A percentile compares a stretch with the other conserved stretches of the same genome.
These are phyloP conservation scores for Saccharomycopsis sp. DNA, from an alignment of 805 yeast genomes.

Conservation along the genomic window DNA sequence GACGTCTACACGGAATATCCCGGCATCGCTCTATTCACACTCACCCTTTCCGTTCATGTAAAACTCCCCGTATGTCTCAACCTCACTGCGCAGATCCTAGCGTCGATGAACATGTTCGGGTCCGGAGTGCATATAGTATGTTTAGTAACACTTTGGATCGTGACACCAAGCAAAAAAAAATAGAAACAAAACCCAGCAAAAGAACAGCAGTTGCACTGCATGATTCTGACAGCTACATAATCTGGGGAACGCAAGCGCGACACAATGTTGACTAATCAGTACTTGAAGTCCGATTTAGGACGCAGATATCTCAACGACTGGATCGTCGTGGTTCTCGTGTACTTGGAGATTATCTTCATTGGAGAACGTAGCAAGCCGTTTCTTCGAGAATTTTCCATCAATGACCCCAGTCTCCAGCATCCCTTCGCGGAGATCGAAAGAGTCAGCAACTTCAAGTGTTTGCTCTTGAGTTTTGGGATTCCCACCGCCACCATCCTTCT, in stretches of 20 bases:
- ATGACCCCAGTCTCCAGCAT: conserved; percentile 72
- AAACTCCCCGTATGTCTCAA: too few species aligned
- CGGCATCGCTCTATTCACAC: too few species aligned
- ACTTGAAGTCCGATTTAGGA: background rate
- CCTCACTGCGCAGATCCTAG: too few species aligned
- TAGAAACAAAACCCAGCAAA: background rate
- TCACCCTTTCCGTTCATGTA: too few species aligned
- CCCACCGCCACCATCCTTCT: conserved; percentile 40
- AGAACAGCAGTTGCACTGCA: background rate
- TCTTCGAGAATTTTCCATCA: conserved; percentile 68
- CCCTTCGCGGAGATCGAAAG: conserved; percentile 74
- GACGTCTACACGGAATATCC: too few species aligned
- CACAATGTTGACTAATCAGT: background rate
- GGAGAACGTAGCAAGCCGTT: conserved; percentile 45
- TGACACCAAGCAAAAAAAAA: background rate
- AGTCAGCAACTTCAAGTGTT: conserved; percentile 51
- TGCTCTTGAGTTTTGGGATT: conserved; percentile 43
- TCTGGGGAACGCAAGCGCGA: background rate
- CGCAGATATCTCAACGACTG: conserved; percentile 15
- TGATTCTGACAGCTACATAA: too few species aligned
- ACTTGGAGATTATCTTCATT: conserved; percentile 14
- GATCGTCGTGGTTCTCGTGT: conserved; percentile 9
- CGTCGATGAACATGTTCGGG: too few species aligned
- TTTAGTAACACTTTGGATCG: background rate
- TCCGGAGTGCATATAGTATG: too few species aligned